Evolutionary conservation across 805 yeast species (phyloP).

Genomic region (Yueomyces sp.): DNA sequence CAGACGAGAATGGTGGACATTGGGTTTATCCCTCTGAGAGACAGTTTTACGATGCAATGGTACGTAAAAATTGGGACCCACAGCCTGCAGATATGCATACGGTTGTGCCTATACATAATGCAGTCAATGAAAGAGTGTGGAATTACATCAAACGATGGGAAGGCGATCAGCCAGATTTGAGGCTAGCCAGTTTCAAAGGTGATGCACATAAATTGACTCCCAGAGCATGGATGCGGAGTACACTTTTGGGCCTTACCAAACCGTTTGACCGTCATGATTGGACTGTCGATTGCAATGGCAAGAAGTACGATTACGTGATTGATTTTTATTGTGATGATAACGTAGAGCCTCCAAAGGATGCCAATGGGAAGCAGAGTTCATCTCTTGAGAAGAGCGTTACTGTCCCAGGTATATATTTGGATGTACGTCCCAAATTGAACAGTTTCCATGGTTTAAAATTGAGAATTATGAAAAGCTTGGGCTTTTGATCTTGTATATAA

Average conservation of each 20-base stretch:
- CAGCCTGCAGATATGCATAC: slow-evolving; percentile 70
- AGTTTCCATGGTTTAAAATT: slow-evolving; percentile 66
- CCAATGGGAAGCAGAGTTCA: slow-evolving; percentile 19
- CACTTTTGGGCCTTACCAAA: slow-evolving; percentile 50
- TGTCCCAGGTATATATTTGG: slow-evolving; percentile 44
- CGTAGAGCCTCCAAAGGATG: background rate
- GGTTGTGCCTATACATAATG: slow-evolving; percentile 87
- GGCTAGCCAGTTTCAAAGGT: slow-evolving; percentile 77
- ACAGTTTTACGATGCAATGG: slow-evolving; percentile 91
- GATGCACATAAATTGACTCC: slow-evolving; percentile 81
- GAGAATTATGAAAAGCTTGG: slow-evolving; percentile 52
- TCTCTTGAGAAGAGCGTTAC: too few relatives aligned
- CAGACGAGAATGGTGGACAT: slow-evolving; percentile 41
- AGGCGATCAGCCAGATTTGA: slow-evolving; percentile 43
- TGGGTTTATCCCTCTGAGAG: slow-evolving; percentile 96
- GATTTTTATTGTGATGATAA: slow-evolving; percentile 57
- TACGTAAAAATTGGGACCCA: slow-evolving; percentile 80
- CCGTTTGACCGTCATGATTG: slow-evolving; percentile 98
- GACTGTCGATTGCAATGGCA: slow-evolving; percentile 78
- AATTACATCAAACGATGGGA: slow-evolving; percentile 76
- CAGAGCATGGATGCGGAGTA: slow-evolving; percentile 56
- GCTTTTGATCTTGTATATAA: slow-evolving; percentile 20
- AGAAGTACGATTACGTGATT: slow-evolving; percentile 73
- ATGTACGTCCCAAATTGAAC: slow-evolving; percentile 86
- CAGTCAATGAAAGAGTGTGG: slow-evolving; percentile 93